These are phyloP conservation scores for Suhomyces coccinellae DNA, from an alignment of 1,139 yeast species.

Conservation along the genomic window DNA sequence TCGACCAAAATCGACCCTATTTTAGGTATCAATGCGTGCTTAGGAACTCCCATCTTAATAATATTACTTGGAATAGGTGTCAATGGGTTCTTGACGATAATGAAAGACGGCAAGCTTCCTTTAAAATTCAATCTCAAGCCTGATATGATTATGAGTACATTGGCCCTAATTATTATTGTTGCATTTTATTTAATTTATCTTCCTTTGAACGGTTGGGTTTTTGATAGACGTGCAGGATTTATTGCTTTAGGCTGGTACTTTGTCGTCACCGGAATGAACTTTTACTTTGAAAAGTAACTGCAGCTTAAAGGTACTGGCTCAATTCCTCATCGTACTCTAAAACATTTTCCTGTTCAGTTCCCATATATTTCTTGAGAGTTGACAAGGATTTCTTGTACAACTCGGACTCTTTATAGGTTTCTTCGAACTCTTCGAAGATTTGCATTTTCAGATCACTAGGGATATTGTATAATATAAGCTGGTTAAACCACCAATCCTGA, in stretches of 20 bases:
- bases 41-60: conserved; percentile 44
- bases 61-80: conserved; percentile 43
- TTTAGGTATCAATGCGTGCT: conserved; percentile 42
- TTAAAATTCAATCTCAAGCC: conserved; percentile 27
- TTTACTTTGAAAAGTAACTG: conserved; percentile 8
- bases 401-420: conserved; percentile 10
- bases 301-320: conserved; percentile 2
- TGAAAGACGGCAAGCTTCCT: conserved; percentile 16
- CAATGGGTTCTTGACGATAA: conserved; percentile 29
- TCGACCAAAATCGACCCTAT: conserved; percentile 36
- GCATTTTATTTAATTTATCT: conserved; percentile 29
- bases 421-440: conserved; percentile 15
- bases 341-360: neutral
- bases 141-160: conserved; percentile 29
- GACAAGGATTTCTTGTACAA: conserved; percentile 10
- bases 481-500: conserved; percentile 24
- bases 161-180: conserved; percentile 28
- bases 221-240: conserved; percentile 35
- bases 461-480: conserved; percentile 14
- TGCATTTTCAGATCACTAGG: conserved; percentile 11
- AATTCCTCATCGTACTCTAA: conserved; percentile 7
- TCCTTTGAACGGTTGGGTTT: conserved; percentile 37
- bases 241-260: conserved; percentile 15
- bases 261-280: conserved; percentile 13
- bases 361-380: conserved; percentile 4